phyloP scores from a whole-genome alignment of 805 yeast genomes.

The Candida anglica region DNA sequence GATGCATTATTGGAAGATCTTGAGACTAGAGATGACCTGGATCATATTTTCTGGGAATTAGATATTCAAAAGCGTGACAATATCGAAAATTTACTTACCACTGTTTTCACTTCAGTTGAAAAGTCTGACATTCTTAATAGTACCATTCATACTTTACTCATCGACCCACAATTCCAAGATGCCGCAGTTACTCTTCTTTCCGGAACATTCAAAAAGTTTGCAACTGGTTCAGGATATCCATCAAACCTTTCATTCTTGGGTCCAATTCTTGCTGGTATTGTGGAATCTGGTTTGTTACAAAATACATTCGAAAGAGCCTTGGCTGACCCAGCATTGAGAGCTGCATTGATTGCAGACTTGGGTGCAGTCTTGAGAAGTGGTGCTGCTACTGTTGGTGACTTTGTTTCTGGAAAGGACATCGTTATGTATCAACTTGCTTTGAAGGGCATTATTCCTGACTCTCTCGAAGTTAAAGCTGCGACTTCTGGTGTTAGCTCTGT shows the following conservation, averaged over 20 bases:
- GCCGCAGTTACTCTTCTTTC: constrained; percentile 17
- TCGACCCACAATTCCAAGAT: constrained; percentile 20
- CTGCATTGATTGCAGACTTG: constrained; percentile 18
- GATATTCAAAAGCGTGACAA: constrained; percentile 21
- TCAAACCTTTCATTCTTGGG: constrained; percentile 14
- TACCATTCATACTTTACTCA: constrained; percentile 18
- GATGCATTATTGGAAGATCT: not conserved
- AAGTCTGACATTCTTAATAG: constrained; percentile 23
- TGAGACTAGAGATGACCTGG: constrained; percentile 6
- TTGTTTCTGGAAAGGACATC: constrained; percentile 9
- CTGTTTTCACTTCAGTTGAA: constrained; percentile 22
- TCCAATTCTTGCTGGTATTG: constrained; percentile 16
- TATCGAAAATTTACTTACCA: constrained; percentile 24
- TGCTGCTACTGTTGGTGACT: constrained; percentile 10
- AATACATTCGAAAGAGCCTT: constrained; percentile 19
- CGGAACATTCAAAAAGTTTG: constrained; percentile 16
- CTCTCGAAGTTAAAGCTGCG: constrained; percentile 2
- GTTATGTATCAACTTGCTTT: no score
- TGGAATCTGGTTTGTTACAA: constrained; percentile 20
- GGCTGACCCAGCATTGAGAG: constrained; percentile 15
- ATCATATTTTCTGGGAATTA: constrained; percentile 1
- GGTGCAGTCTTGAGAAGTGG: constrained; percentile 15
- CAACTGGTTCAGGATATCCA: constrained; percentile 7
- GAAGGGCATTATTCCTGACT: no score
- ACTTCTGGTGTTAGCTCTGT: no score